Base-by-base conservation (phyloP, 208 protist genomes). In the Leishmania major region DNA sequence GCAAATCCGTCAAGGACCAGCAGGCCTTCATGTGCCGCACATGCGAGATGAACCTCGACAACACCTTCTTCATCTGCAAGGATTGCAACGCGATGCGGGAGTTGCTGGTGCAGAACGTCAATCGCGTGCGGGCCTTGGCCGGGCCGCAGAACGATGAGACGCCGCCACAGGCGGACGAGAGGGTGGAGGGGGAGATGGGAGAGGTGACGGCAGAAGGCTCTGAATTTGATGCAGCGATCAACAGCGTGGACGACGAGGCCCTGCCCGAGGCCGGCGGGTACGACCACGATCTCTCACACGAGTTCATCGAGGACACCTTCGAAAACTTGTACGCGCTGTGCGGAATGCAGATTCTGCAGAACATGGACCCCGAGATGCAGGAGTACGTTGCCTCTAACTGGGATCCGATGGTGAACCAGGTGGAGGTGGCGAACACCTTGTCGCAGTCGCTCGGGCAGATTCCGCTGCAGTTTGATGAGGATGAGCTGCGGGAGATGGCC, bases 241-340 rank as follows among this genome's bases (percentile, higher is more conserved):
- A 62, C 55, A 45, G 25, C 13, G 57, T 13, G 15, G 37, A 43
- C 8, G 60, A 40, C 25, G 59, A 43, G 40, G 22, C 64, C 28
- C 22, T 25, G 67, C 82, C 25, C 31, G 82, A 60, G 40, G 25
- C n/a, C 8, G 37, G 78, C 51, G 55, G 59, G 43, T 96, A 93
- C 85, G 57, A 79, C 25, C 94, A 97, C 77, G 91, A 95, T 57
- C 84, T 94, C 7, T 86, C 83, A 15, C 94, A 97, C 82, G 87
- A 91, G 19, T 97, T 97, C 78, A 47, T 97, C 28, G 94, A 96
- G 75, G 94, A 96, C 81, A 97, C 91, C 43, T 83, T 88, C 28
- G 94, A 97, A 55, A 96, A 97, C 72, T 72, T 97, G 28, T 91
- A 80, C 47, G 79, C 81, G 43, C 70, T 97, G 35, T 94, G 88